phyloP scores from a whole-genome alignment of 1,139 yeast species.

The Saccharomyces hybrid region DNA sequence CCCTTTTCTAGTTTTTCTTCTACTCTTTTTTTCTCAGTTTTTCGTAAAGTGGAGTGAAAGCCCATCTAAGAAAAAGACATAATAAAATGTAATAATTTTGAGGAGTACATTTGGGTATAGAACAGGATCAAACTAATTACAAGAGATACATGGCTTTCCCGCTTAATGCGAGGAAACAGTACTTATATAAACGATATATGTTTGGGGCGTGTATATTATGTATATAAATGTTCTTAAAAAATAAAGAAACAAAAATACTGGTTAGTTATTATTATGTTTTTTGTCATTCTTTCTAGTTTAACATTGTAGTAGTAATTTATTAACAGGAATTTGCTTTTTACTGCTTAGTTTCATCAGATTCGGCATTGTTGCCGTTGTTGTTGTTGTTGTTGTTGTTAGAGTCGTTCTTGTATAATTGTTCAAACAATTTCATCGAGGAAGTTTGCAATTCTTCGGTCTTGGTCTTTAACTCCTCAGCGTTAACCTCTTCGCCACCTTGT shows the following conservation, averaged over 20 bases:
- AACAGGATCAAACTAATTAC: constrained; percentile 1
- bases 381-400: constrained; percentile 45
- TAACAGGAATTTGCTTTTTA: constrained; percentile 8
- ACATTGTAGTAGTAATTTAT: neutral
- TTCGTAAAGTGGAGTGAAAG: neutral
- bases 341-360: constrained; percentile 27
- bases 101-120: neutral
- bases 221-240: neutral
- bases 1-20: neutral
- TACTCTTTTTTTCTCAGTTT: neutral
- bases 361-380: constrained; percentile 21
- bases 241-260: neutral
- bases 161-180: neutral
- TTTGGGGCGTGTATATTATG: neutral
- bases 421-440: constrained; percentile 88
- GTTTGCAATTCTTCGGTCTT: constrained; percentile 87
- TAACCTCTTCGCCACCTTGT: constrained; percentile 79
- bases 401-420: constrained; percentile 84
- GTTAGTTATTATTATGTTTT: constrained; percentile 2
- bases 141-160: neutral
- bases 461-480: constrained; percentile 89
- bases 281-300: neutral
- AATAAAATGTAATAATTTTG: neutral
- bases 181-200: neutral
- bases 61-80: neutral